A percentile compares a stretch with the other conserved stretches of the same genome.
Evolutionary conservation across 805 yeast species (phyloP).

Genomic region (Saturnispora saitoi): DNA sequence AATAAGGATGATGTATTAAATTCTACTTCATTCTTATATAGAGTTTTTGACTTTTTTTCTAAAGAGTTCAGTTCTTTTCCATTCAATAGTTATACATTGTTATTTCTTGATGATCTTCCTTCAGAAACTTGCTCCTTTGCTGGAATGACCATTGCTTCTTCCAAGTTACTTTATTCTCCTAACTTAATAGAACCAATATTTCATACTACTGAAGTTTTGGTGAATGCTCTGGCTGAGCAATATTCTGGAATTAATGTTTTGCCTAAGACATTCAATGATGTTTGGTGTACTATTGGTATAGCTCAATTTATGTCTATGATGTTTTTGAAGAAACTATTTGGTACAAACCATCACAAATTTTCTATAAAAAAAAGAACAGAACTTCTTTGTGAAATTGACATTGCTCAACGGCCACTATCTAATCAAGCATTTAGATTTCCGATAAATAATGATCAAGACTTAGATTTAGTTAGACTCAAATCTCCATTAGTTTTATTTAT

Average conservation of each 20-base stretch:
- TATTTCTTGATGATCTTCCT: conserved; percentile 56
- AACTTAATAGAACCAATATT: conserved; percentile 73
- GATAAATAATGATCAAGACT: conserved; percentile 43
- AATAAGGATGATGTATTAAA: conserved; percentile 49
- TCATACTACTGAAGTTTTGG: conserved; percentile 54
- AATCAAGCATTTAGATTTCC: conserved; percentile 61
- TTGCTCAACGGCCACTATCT: conserved; percentile 77
- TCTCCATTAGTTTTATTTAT: conserved; percentile 82
- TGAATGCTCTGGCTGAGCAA: conserved; percentile 71
- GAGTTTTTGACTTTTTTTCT: conserved; percentile 74
- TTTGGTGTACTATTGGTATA: conserved; percentile 87
- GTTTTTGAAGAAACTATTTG: conserved; percentile 65
- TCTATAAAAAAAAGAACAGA: conserved; percentile 59
- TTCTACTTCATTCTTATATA: conserved; percentile 66
- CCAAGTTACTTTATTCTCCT: conserved; percentile 60
- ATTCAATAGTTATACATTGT: conserved; percentile 69
- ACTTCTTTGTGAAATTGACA: conserved; percentile 60
- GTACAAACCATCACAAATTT: conserved; percentile 73
- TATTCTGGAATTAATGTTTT: conserved; percentile 92
- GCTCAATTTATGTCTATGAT: conserved; percentile 74
- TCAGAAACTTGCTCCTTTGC: conserved; percentile 55
- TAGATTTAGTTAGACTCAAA: conserved; percentile 65
- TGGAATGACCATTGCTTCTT: conserved; percentile 57
- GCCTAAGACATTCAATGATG: conserved; percentile 67
- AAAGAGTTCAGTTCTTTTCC: conserved; percentile 93